Base-by-base conservation (phyloP, 768 basidiomycete genomes). In the Lentinula sp. region DNA sequence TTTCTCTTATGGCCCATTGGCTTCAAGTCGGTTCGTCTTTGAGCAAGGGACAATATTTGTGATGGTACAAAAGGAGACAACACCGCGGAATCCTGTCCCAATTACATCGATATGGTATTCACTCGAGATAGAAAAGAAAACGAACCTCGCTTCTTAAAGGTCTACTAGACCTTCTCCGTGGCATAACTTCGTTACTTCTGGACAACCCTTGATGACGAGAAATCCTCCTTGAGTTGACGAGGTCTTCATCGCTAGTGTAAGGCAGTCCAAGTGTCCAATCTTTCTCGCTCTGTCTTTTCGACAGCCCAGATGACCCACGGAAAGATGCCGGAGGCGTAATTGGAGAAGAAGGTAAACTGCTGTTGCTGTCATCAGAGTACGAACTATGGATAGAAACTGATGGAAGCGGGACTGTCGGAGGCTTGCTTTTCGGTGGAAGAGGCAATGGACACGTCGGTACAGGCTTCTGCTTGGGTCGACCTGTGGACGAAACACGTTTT, bases 1-100 rank as follows among this genome's bases (percentile, higher is more conserved):
- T 35, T 59, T 23, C 57, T 33, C 23, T 37, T 59, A n/a, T 59
- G 57, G 28, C 57, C 57, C 46, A 59, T 59, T 18, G 57, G 57
- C 18, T 46, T 48, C 57, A 59, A 18, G 33, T 46, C 45, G 10
- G 37, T 43, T 6, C 55, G 55, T 32, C 55, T 23, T 41, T 43
- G 41, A 37, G 53, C 53, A n/a, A 41, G 36, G 4, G 32, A 6
- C n/a, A 39, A 41, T 23, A 56, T 13, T 15, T 41, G n/a, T 12
- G 55, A 39, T 28, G 12, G 23, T 13, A 43, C 16, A 15, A 23
- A 6, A 28, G 1, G 23, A 56, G 57, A 35, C 8, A 59, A 33
- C 16, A 32, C 33, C 7, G 10, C 16, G 4, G 48, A 36, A 13
- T 59, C 57, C 45, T 48, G 37, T 46, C 36, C 1, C 36, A 49